Base-by-base conservation (phyloP, 768 basidiomycete genomes). In the Trichaptum fuscoviolaceum region DNA sequence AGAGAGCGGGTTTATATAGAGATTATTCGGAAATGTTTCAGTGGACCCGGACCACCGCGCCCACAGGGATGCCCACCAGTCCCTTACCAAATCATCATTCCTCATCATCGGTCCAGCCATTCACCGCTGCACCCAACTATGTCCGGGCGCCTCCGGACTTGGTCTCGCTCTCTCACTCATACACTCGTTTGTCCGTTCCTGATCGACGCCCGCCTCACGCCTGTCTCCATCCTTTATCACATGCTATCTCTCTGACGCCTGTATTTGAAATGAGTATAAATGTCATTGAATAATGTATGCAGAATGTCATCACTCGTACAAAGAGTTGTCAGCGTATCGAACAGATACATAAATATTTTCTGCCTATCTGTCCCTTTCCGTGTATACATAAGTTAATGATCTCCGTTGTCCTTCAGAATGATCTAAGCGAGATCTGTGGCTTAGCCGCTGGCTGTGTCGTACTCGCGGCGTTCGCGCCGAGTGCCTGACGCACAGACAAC, bases 381-480 rank as follows among this genome's bases (percentile, higher is more conserved):
- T 52, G 42, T 52, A 30, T 30, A 30, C 30, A 30, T 30, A 30
- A 2, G 8, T 30, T 52, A 20, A 15, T 17, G 15, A 52, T 52
- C 20, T 15, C 20, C 3, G 15, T 15, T 20, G 42, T 52, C 20
- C 23, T 61, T 78, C 69, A 91, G 72, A 92, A 92, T 0, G 90
- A 86, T 62, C 89, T 79, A 36, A 93, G 75, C 2, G 91, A 93
- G 63, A 93, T 93, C 73, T 92, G 91, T 2, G 91, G 92, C 73
- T 90, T 92, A 15, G 79, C 73, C 5, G 79, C 70, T 17, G 76
- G 70, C 71, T 82, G 78, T 24, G 71, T 65, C 12, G 72, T 30
- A 12, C 67, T 10, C 0, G 78, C 71, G 18, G 77, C 74, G 17
- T 74, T 72, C 4, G 84, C 82, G 34, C 85, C 86, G 0, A 96